Conservation (phyloP, 345 rosid genomes). For the Salix exigua region DNA sequence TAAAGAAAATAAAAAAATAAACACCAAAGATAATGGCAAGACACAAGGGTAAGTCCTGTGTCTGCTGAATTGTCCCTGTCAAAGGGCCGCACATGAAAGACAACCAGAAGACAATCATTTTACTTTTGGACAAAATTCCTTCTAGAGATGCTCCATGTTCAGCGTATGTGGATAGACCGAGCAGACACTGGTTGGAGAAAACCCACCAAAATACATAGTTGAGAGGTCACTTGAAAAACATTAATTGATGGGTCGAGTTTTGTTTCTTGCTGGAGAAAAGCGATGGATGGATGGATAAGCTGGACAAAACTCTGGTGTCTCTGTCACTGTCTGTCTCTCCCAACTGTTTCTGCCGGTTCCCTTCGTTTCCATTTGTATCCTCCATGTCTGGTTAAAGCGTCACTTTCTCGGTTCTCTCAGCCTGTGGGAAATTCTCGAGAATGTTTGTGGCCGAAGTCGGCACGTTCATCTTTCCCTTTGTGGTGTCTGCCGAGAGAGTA, state of each 20-base stretch:
- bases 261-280: constrained; percentile 3
- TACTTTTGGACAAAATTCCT: constrained; percentile 8
- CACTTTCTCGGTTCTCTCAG: constrained; percentile 15
- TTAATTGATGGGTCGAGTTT: constrained; percentile 12
- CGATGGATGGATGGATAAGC: background rate
- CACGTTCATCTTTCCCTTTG: background rate
- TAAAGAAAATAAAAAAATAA: background rate
- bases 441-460: background rate
- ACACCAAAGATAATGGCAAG: constrained; percentile 11
- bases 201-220: constrained; percentile 3
- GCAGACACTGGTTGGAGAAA: background rate
- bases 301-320: constrained; percentile 20
- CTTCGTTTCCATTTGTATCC: constrained; percentile 25
- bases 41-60: constrained; percentile 1
- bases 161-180: constrained; percentile 12
- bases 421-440: constrained; percentile 3
- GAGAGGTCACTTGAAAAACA: constrained; percentile 1
- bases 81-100: constrained; percentile 24
- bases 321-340: constrained; percentile 27
- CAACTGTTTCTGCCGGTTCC: constrained; percentile 26
- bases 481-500: no score
- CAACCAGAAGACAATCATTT: constrained; percentile 42
- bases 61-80: background rate
- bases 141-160: constrained; percentile 2
- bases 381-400: constrained; percentile 33